Percentiles rank a stretch among this genome's conserved stretches.
phyloP scores from a whole-genome alignment of 139 green algal species.

The Diplosphaera chodatii region DNA sequence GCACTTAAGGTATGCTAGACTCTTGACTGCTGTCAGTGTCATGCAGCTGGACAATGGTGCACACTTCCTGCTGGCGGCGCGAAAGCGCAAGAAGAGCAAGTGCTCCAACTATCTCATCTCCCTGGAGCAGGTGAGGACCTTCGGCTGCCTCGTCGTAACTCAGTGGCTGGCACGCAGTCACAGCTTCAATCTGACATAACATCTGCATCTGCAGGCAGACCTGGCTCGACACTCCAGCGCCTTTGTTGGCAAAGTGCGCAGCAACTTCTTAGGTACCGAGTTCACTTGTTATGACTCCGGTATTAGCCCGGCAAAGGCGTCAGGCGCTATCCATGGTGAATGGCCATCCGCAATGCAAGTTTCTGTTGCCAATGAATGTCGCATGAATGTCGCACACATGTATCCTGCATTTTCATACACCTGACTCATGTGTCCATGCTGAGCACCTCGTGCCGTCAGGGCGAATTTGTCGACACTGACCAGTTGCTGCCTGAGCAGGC shows the following conservation, averaged over 20 bases:
- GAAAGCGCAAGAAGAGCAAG: slow-evolving; percentile 78
- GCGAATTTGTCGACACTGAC: not conserved
- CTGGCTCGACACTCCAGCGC: not conserved
- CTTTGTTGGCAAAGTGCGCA: slow-evolving; percentile 58
- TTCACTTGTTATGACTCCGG: slow-evolving; percentile 82
- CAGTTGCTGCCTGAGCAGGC: slow-evolving; percentile 3
- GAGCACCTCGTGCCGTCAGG: no score
- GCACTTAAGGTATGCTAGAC: no score
- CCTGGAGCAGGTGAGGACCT: slow-evolving; percentile 50
- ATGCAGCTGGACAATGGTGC: slow-evolving; percentile 55
- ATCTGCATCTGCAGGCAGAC: slow-evolving; percentile 10
- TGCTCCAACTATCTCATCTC: slow-evolving; percentile 85
- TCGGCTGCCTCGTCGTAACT: no score
- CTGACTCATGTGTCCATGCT: no score
- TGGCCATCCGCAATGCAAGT: no score
- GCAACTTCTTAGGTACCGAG: slow-evolving; percentile 93
- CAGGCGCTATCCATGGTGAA: not conserved
- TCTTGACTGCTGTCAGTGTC: no score
- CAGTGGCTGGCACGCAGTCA: not conserved
- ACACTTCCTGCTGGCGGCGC: slow-evolving; percentile 74
- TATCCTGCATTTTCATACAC: no score
- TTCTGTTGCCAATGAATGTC: no score
- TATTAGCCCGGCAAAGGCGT: not conserved
- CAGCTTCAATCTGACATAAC: no score
- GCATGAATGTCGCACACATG: no score